Percentiles rank a stretch among this genome's conserved stretches.
These are phyloP conservation scores for Lenwebbia sp. DNA, from an alignment of 345 rosid genomes.

Conservation along the genomic window DNA sequence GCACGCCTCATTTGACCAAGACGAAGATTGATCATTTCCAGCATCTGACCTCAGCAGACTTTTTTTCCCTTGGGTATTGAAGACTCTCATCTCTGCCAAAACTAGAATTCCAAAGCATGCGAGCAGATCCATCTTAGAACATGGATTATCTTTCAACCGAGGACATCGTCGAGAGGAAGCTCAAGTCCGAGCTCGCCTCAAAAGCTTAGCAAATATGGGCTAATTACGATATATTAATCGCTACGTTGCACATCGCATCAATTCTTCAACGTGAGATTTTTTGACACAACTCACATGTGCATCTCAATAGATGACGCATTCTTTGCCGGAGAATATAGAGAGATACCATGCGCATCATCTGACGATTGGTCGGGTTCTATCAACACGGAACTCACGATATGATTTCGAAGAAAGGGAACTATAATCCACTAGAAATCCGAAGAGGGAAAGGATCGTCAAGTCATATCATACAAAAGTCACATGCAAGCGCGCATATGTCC, in stretches of 20 bases:
- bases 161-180: no score
- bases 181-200: no score
- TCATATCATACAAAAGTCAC: background rate
- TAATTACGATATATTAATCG: no score
- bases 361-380: background rate
- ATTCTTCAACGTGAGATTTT: no score
- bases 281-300: no score
- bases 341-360: background rate
- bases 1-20: background rate
- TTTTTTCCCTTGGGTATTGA: background rate
- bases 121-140: background rate
- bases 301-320: accelerated
- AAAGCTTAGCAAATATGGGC: no score
- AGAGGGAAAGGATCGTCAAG: background rate
- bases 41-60: background rate
- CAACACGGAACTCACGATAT: background rate
- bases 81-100: background rate
- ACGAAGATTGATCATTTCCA: background rate
- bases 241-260: no score
- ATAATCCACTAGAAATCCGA: background rate
- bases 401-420: background rate
- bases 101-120: background rate
- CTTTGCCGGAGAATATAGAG: background rate
- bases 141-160: background rate
- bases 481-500: background rate